Percentiles rank a stretch among this genome's conserved stretches.
These are phyloP conservation scores for Naganishia albida DNA, from an alignment of 1,284 basidiomycete species.

Conservation along the genomic window DNA sequence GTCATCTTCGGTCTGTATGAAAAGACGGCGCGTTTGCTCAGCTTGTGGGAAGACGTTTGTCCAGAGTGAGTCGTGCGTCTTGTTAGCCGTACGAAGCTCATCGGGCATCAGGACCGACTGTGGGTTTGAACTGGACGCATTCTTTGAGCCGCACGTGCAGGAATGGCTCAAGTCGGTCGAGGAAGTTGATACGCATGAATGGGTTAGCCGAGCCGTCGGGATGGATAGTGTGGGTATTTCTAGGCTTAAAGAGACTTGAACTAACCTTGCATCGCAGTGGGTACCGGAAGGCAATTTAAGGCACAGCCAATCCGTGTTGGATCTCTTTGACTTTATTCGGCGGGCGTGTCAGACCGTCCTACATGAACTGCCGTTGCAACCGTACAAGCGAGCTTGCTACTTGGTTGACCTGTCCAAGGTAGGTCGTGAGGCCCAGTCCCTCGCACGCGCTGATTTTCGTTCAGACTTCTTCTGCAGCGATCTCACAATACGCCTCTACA, in stretches of 20 bases:
- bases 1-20: slow-evolving; percentile 52
- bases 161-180: slow-evolving; percentile 52
- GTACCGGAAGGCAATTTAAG: slow-evolving; percentile 49
- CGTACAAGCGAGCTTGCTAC: slow-evolving; percentile 52
- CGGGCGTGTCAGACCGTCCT: slow-evolving; percentile 44
- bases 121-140: slow-evolving; percentile 50
- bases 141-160: slow-evolving; percentile 53
- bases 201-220: slow-evolving; percentile 51
- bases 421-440: slow-evolving; percentile 26
- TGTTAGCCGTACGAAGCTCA: slow-evolving; percentile 3
- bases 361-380: slow-evolving; percentile 47
- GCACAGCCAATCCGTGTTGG: slow-evolving; percentile 50
- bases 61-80: slow-evolving; percentile 37
- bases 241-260: not conserved
- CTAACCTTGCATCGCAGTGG: slow-evolving; percentile 40
- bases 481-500: slow-evolving; percentile 49
- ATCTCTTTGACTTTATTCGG: slow-evolving; percentile 53
- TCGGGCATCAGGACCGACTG: slow-evolving; percentile 39
- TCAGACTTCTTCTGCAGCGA: slow-evolving; percentile 46
- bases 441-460: slow-evolving; percentile 1
- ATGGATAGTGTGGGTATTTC: slow-evolving; percentile 49
- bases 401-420: slow-evolving; percentile 53
- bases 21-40: slow-evolving; percentile 43
- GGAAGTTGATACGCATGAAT: slow-evolving; percentile 48
- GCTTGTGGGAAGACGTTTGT: slow-evolving; percentile 49